phyloP scores from a whole-genome alignment of 345 rosid genomes.

The Eucalyptus marginata region DNA sequence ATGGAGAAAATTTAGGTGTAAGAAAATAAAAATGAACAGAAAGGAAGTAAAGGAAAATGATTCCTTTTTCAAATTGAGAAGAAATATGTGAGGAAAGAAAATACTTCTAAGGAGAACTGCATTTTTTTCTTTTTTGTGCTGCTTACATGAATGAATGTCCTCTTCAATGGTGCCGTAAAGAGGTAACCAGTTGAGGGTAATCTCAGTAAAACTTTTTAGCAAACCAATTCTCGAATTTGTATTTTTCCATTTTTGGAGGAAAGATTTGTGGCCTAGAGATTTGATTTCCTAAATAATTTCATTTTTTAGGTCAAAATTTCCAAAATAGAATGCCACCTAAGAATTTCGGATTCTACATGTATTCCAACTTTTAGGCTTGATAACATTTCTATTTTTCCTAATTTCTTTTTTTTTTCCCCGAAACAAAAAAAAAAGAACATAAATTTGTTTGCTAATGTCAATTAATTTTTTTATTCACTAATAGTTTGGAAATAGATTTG shows the following conservation, averaged over 20 bases:
- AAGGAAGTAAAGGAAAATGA: neutral
- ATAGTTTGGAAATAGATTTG: accelerated
- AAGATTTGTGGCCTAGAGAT: neutral
- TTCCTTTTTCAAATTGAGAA: neutral
- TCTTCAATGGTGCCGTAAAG: neutral
- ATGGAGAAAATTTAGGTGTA: neutral
- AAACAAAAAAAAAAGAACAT: accelerated
- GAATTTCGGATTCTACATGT: neutral
- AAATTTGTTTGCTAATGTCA: accelerated
- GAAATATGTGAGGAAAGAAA: neutral
- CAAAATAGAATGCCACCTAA: neutral
- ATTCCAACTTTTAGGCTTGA: neutral
- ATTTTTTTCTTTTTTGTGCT: neutral
- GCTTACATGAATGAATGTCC: neutral
- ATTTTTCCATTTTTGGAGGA: neutral
- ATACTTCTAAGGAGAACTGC: neutral
- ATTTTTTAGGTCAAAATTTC: neutral
- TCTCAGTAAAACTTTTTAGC: neutral
- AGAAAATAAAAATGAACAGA: neutral
- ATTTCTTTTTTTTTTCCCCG: accelerated
- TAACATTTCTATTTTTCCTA: accelerated
- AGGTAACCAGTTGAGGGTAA: neutral
- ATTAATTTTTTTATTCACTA: too few species aligned
- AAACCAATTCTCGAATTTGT: neutral
- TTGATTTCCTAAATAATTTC: neutral